phyloP scores from a whole-genome alignment of 495 filamentous ascomycete genomes.

The Entonaema liquescens region DNA sequence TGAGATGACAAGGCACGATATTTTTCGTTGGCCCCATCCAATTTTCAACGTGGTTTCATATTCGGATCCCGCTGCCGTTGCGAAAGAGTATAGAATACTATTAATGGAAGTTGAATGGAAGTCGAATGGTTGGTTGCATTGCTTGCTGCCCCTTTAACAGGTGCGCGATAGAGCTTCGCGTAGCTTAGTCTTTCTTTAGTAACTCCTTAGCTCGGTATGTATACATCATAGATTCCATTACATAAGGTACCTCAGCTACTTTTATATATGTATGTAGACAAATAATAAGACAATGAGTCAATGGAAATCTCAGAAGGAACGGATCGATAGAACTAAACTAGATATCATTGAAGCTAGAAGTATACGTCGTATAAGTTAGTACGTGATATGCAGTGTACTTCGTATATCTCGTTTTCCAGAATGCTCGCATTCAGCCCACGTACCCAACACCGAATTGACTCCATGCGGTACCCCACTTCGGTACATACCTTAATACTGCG shows the following conservation, averaged over 20 bases:
- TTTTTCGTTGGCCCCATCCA: neutral
- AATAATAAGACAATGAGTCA: neutral
- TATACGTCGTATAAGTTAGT: neutral
- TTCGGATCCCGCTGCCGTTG: neutral
- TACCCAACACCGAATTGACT: neutral
- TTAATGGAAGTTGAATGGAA: neutral
- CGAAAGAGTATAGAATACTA: neutral
- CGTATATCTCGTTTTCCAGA: neutral
- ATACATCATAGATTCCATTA: neutral
- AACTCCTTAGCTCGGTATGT: neutral
- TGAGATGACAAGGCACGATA: neutral
- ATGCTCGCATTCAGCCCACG: neutral
- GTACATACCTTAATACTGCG: neutral
- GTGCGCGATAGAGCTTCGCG: neutral
- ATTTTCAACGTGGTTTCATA: slow-evolving; percentile 1
- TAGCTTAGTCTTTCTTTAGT: neutral
- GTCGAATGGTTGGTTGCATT: neutral
- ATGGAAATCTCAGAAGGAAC: neutral
- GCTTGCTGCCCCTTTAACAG: neutral
- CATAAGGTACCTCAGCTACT: neutral
- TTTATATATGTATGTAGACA: neutral
- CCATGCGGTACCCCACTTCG: neutral
- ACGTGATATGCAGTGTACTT: neutral
- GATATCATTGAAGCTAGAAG: neutral
- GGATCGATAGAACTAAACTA: neutral